Evolutionary conservation across 1,284 basidiomycete species (phyloP), one percentile per base, ranked within the genome.

Genomic region (Trametes sp.): DNA sequence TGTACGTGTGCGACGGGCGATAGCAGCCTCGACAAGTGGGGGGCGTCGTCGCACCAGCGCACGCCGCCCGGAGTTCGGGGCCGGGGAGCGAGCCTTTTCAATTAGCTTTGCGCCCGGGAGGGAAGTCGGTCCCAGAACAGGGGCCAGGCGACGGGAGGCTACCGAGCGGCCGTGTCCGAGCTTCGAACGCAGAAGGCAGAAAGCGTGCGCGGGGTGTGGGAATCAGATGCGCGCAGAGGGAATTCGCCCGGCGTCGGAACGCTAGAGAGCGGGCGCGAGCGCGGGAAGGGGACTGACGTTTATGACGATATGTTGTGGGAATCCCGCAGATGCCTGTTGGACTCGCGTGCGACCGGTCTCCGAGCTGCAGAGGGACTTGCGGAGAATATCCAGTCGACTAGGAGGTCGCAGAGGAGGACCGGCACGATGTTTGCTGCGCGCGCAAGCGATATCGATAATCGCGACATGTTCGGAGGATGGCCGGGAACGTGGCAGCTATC

Each of bases 381-480:
- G n/a, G n/a, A n/a, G 23, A 26, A 21, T 5, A 19, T 41, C 35
- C 16, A 1, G 11, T 21, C 28, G 38, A 35, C 23, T 5, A 24
- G 36, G 21, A 36, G 48, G 11, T 21, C 28, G 38, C 26, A 16
- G 10, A 24, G 36, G 21, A 36, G 48, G 33, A 36, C 36, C 29
- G 55, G 54, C 35, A 29, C 29, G 50, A 33, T 29, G 38, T 13
- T n/a, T 23, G 21, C 49, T 48, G 38, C 23, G 55, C 42, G 50
- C 28, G 45, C 21, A 58, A 38, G 58, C 63, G 63, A 60, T 59
- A 65, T 63, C 63, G 63, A 65, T 67, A 53, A 63, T 64, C 61
- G 58, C 31, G 16, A 38, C 50, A 45, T 29, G 41, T 35, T 44
- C 63, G 54, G 51, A 54, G 51, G 50, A 50, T 55, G 36, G 53